phyloP scores from a whole-genome alignment of 2,329 filamentous ascomycete genomes.

The Alternaria sp. region DNA sequence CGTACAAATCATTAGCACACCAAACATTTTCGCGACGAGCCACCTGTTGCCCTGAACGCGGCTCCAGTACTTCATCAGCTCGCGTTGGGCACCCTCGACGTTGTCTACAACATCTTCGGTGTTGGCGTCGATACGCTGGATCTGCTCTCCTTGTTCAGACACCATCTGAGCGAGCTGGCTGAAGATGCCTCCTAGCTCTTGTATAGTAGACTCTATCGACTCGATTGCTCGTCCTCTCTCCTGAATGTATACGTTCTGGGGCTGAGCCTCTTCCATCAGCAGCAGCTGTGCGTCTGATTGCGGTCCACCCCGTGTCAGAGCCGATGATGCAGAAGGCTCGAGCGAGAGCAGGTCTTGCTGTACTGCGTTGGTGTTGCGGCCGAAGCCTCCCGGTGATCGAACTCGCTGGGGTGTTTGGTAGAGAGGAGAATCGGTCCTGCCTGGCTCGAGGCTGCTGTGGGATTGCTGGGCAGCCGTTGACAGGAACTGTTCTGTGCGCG shows the following conservation, averaged over 20 bases:
- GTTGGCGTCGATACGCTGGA: conserved; percentile 95
- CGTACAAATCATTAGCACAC: conserved; percentile 90
- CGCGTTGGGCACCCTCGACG: conserved; percentile 93
- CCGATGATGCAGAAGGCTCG: conserved; percentile 68
- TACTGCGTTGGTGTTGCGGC: conserved; percentile 55
- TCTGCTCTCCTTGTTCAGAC: conserved; percentile 96
- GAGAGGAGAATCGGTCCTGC: conserved; percentile 82
- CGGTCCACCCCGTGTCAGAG: conserved; percentile 56
- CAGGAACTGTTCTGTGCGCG: conserved; percentile 95
- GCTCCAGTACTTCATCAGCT: conserved; percentile 96
- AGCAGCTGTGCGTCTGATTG: conserved; percentile 82
- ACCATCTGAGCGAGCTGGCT: conserved; percentile 97
- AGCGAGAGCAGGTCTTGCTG: conserved; percentile 77
- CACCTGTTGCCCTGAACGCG: conserved; percentile 93
- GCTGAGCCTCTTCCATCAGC: conserved; percentile 90
- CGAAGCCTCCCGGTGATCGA: conserved; percentile 60
- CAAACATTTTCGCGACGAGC: conserved; percentile 85
- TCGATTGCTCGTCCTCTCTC: conserved; percentile 96
- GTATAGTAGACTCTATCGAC: conserved; percentile 94
- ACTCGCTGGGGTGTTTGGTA: conserved; percentile 80
- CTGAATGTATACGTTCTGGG: conserved; percentile 87
- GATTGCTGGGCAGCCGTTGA: conserved; percentile 84
- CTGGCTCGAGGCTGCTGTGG: conserved; percentile 66
- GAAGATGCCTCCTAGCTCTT: conserved; percentile 90
- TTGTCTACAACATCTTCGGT: conserved; percentile 98